A percentile compares a stretch with the other conserved stretches of the same genome.
Evolutionary conservation across 495 filamentous ascomycete genomes (phyloP).

Genomic region (Tuber umbilicatum): DNA sequence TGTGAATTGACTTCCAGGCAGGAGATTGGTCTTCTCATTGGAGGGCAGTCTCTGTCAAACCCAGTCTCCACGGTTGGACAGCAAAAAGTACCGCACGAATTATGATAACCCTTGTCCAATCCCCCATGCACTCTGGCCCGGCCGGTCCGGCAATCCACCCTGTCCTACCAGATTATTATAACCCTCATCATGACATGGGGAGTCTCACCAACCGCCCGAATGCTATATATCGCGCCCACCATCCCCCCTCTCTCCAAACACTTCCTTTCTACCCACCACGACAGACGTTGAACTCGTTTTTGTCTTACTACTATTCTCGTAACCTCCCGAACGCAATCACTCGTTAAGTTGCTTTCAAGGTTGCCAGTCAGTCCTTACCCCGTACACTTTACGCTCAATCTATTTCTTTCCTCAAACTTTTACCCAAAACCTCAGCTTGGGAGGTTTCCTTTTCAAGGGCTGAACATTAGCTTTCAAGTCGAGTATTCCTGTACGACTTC

Average conservation of each 20-base stretch:
- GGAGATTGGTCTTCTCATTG: not conserved
- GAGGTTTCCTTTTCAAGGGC: not conserved
- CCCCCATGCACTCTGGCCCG: not conserved
- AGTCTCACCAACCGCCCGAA: conserved; percentile 16
- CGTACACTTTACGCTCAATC: not conserved
- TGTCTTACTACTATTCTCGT: conserved; percentile 14
- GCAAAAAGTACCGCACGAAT: not conserved
- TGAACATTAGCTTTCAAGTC: not conserved
- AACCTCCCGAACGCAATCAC: conserved; percentile 39
- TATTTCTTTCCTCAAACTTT: not conserved
- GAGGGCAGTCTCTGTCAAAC: not conserved
- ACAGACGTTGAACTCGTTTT: conserved; percentile 31
- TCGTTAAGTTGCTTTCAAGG: conserved; percentile 41
- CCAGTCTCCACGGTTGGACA: not conserved
- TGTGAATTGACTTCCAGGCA: not conserved
- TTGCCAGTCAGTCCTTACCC: conserved; percentile 8
- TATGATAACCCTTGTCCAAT: not conserved
- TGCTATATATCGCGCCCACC: conserved; percentile 35
- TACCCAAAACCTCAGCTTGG: not conserved
- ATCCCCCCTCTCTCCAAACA: conserved; percentile 8
- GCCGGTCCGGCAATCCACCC: not conserved
- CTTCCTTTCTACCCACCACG: conserved; percentile 17
- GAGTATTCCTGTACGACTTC: not conserved
- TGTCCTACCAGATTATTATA: not conserved
- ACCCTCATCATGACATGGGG: not conserved